Evolutionary conservation across 2,329 filamentous ascomycete genomes (phyloP).

Genomic region (Fusarium sp.): DNA sequence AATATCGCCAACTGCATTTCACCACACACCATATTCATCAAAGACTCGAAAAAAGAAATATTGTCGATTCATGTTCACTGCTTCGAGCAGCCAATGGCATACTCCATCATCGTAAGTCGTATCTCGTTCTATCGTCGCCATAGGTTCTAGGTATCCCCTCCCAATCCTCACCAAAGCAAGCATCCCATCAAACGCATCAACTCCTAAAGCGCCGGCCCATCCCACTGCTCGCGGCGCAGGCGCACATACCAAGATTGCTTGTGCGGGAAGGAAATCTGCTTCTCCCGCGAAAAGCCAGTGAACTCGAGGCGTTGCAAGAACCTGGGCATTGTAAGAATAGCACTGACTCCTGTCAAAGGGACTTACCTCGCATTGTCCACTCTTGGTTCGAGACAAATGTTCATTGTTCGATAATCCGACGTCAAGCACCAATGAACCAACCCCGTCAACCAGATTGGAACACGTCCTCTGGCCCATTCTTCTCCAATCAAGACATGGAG

Average conservation of each 20-base stretch:
- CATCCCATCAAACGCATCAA: slow-evolving; percentile 1
- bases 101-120: slow-evolving; percentile 23
- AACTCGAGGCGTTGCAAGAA: slow-evolving; percentile 73
- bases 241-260: slow-evolving; percentile 92
- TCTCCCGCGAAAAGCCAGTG: slow-evolving; percentile 86
- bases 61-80: neutral
- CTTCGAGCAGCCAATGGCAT: neutral
- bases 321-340: slow-evolving; percentile 31
- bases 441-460: slow-evolving; percentile 84
- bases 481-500: slow-evolving; percentile 92
- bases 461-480: slow-evolving; percentile 87
- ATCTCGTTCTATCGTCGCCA: slow-evolving; percentile 26
- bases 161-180: neutral
- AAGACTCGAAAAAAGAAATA: neutral
- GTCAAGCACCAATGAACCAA: slow-evolving; percentile 88
- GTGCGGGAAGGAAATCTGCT: slow-evolving; percentile 87
- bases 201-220: slow-evolving; percentile 70
- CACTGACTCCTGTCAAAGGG: neutral
- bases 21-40: neutral
- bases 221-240: slow-evolving; percentile 83
- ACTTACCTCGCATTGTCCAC: slow-evolving; percentile 89
- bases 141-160: neutral
- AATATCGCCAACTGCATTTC: neutral
- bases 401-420: slow-evolving; percentile 83
- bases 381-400: slow-evolving; percentile 87